Evolutionary conservation across 257 asterid species (phyloP).

Genomic region (Petrea volubilis): DNA sequence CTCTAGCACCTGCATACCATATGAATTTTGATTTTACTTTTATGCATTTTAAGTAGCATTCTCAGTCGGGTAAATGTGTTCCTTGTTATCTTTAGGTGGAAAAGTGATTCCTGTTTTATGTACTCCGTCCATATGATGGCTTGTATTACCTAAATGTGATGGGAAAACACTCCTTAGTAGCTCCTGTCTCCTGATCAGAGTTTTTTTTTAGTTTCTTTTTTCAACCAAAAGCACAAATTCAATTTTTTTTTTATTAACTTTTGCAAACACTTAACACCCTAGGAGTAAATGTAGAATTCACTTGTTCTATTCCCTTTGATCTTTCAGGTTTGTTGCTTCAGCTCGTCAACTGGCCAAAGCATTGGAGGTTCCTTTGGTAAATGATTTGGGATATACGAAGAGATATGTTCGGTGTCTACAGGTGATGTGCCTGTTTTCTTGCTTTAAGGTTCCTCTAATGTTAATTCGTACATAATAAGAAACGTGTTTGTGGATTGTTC

Average conservation of each 20-base stretch:
- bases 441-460: neutral
- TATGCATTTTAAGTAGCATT: neutral
- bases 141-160: neutral
- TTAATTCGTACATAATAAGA: neutral
- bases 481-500: neutral
- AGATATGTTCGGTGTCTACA: slow-evolving; percentile 95
- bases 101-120: neutral
- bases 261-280: too few relatives aligned
- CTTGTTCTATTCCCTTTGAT: neutral
- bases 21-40: slow-evolving; percentile 12
- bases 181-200: too few relatives aligned
- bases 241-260: too few relatives aligned
- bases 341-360: slow-evolving; percentile 96
- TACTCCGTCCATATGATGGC: neutral
- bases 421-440: slow-evolving; percentile 42
- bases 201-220: too few relatives aligned
- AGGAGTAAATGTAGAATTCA: too few relatives aligned
- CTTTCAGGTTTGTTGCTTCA: slow-evolving; percentile 82
- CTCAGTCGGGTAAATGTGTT: neutral
- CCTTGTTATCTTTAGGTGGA: neutral
- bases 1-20: slow-evolving; percentile 9
- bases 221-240: too few relatives aligned
- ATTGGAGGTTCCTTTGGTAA: slow-evolving; percentile 90
- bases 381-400: slow-evolving; percentile 95
- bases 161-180: too few relatives aligned